These are phyloP conservation scores for Isatis lusitanica DNA, from an alignment of 441 rosid genomes.

Conservation along the genomic window DNA sequence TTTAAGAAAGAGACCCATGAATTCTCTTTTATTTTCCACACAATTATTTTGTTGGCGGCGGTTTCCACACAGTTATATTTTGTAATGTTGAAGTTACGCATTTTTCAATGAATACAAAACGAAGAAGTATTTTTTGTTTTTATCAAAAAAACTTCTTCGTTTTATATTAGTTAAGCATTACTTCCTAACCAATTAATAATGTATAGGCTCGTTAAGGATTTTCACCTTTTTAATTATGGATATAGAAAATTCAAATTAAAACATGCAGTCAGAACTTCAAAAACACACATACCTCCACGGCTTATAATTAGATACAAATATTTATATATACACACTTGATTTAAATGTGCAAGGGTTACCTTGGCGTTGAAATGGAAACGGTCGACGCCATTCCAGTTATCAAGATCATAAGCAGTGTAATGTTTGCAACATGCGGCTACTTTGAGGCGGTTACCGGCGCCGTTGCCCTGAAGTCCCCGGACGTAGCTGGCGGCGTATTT, in stretches of 20 bases:
- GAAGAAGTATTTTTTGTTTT: too few species aligned
- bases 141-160: too few species aligned
- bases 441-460: conserved; percentile 52
- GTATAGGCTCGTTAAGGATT: background rate
- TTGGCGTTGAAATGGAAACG: conserved; percentile 72
- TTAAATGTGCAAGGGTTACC: conserved; percentile 35
- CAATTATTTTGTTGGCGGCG: background rate
- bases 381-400: conserved; percentile 72
- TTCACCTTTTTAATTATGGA: background rate
- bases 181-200: background rate
- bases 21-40: conserved; percentile 5
- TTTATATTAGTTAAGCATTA: too few species aligned
- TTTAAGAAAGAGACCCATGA: conserved; percentile 1
- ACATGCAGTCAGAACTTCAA: background rate
- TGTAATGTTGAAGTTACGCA: background rate
- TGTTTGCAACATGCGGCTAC: conserved; percentile 86
- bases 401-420: conserved; percentile 77
- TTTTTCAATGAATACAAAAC: background rate
- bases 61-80: background rate
- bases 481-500: conserved; percentile 68
- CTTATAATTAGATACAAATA: background rate
- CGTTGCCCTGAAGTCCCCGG: conserved; percentile 57
- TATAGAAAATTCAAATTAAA: background rate
- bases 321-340: background rate
- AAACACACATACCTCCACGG: background rate